Evolutionary conservation across 192 early-diverging fungal genomes (phyloP), one percentile per base, ranked within the genome.

Genomic region (Martensiomyces pterosporus): DNA sequence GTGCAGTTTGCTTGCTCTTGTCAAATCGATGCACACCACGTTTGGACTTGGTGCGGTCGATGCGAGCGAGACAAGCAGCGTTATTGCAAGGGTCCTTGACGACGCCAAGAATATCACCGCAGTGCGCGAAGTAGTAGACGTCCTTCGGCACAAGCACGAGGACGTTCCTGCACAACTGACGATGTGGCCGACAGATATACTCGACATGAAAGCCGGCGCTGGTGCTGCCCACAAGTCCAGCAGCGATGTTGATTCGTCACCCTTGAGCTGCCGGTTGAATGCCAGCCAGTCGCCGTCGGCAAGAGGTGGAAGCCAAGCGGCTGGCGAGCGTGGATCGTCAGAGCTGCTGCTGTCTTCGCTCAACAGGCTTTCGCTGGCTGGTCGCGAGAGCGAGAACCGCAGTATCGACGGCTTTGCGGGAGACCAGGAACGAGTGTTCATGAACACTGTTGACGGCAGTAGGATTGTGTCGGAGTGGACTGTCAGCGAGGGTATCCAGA

Each of bases 41-140:
- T 57, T 67, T 48, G 71, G 71, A 7, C 24, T 68, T 24, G 40
- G 15, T 15, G 14, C 15, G 33, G 39, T 10, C 13, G 36, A 4
- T 36, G 15, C 3, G 3, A 15, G 24, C 8, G 40, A 3, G 1
- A 15, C 10, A 15, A 19, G 13, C 10, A 22, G 36, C 3, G 6
- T 22, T 12, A n/a, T 63, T 29, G 43, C 63, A 0, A 39, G 32
- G 13, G 38, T 67, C 19, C 23, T 75, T 6, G 72, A 68, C 17
- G 60, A 57, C 26, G 46, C 64, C 21, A 49, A 49, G 24, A 67
- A 64, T 17, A 53, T 67, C 16, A 67, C 70, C 3, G 64, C 53
- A 37, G 55, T 51, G 24, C 70, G 70, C 6, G 70, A 74, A 32
- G 42, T 38, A 2, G 44, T 73, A 9, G 69, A 73, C 23, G 59